A percentile compares a stretch with the other conserved stretches of the same genome.
These are phyloP conservation scores for Stephania yunnanensis DNA, from an alignment of 164 flowering plant genomes.

Conservation along the genomic window DNA sequence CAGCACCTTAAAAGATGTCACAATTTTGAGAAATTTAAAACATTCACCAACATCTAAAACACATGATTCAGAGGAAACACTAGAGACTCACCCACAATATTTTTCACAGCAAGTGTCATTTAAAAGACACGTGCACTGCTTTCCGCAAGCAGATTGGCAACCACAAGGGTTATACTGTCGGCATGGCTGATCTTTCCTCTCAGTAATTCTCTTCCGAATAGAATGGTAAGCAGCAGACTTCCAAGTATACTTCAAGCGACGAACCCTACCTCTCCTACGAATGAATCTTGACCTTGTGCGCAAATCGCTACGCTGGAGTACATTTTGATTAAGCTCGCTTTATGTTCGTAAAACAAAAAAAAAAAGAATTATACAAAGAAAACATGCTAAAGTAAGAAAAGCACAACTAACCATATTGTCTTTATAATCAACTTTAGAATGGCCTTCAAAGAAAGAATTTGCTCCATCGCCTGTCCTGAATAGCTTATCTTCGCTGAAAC, in stretches of 20 bases:
- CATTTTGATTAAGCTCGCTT: background rate
- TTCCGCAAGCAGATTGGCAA: slow-evolving; percentile 88
- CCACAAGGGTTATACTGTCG: slow-evolving; percentile 91
- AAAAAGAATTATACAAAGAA: slow-evolving; percentile 3
- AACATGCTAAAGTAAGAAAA: background rate
- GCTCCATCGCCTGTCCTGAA: slow-evolving; percentile 50
- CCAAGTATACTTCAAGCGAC: slow-evolving; percentile 93
- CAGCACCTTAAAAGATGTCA: background rate
- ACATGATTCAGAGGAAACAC: background rate
- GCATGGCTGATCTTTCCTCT: slow-evolving; percentile 92
- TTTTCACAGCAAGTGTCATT: slow-evolving; percentile 98
- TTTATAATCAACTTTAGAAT: slow-evolving; percentile 47
- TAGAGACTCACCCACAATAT: slow-evolving; percentile 81
- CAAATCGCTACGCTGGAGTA: slow-evolving; percentile 53
- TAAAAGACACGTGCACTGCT: slow-evolving; percentile 79
- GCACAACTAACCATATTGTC: slow-evolving; percentile 43
- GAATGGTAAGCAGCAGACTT: slow-evolving; percentile 94
- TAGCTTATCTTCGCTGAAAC: slow-evolving; percentile 45
- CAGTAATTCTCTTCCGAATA: slow-evolving; percentile 84
- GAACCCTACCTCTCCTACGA: slow-evolving; percentile 91
- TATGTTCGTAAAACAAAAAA: slow-evolving; percentile 1
- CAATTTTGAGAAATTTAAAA: background rate
- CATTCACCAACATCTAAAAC: background rate
- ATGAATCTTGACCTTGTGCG: slow-evolving; percentile 85
- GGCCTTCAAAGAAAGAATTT: slow-evolving; percentile 47